phyloP scores from a whole-genome alignment of 1,284 basidiomycete genomes.

The Thecaphora thlaspeos region DNA sequence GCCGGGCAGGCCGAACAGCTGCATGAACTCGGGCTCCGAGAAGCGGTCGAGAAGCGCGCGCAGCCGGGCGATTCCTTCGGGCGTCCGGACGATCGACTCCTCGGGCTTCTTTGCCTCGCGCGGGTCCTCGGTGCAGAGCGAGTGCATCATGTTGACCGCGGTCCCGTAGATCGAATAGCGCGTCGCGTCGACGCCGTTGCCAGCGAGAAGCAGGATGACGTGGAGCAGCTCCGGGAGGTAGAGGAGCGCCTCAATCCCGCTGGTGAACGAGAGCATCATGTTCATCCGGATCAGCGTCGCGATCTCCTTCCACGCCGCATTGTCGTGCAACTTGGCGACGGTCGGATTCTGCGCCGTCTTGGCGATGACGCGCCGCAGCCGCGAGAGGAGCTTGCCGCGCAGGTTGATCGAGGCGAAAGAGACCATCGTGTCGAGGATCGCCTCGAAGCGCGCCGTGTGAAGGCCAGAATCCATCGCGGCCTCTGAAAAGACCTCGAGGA shows the following conservation, averaged over 20 bases:
- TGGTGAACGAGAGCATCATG: constrained; percentile 53
- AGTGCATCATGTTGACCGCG: constrained; percentile 53
- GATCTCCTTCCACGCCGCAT: constrained; percentile 53
- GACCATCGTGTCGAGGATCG: constrained; percentile 54
- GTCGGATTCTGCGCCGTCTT: constrained; percentile 50
- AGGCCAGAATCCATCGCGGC: constrained; percentile 53
- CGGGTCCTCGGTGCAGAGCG: constrained; percentile 50
- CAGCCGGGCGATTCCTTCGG: constrained; percentile 31
- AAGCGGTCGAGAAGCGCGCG: constrained; percentile 36
- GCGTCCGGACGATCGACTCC: constrained; percentile 26
- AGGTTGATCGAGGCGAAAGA: constrained; percentile 52
- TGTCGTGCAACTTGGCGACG: constrained; percentile 43
- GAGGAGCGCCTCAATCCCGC: constrained; percentile 43
- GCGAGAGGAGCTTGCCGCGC: constrained; percentile 50
- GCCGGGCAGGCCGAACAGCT: constrained; percentile 45
- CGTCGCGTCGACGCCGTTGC: constrained; percentile 48
- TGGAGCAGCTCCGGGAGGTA: constrained; percentile 51
- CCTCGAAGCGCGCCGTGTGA: constrained; percentile 49
- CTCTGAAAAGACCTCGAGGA: constrained; percentile 51
- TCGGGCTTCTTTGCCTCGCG: constrained; percentile 34
- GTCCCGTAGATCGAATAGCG: constrained; percentile 46
- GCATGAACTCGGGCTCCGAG: constrained; percentile 34
- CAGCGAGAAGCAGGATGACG: constrained; percentile 48
- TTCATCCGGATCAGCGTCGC: constrained; percentile 53
- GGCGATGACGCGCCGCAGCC: constrained; percentile 46